These are phyloP conservation scores for Aspergillus sclerotialis DNA, from an alignment of 2,329 filamentous ascomycete species.

Conservation along the genomic window DNA sequence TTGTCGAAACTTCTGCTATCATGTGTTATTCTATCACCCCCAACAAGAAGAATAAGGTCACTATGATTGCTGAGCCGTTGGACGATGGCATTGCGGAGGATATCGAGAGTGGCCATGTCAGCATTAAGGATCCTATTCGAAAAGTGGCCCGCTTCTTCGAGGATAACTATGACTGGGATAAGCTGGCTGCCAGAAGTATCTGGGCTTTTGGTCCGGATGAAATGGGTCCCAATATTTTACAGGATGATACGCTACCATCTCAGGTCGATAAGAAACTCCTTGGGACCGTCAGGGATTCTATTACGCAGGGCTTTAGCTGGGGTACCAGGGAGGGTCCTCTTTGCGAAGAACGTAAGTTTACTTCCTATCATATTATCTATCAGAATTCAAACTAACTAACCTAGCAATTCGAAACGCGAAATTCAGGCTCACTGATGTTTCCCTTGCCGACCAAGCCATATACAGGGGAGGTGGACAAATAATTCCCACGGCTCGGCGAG, in stretches of 20 bases:
- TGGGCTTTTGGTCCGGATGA: conserved; percentile 99
- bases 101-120: conserved; percentile 84
- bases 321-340: conserved; percentile 89
- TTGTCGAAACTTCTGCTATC: conserved; percentile 92
- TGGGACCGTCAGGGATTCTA: conserved; percentile 79
- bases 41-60: conserved; percentile 99
- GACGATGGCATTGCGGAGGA: conserved; percentile 93
- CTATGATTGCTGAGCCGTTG: conserved; percentile 93
- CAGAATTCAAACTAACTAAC: conserved; percentile 14
- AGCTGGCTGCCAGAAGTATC: conserved; percentile 87
- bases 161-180: conserved; percentile 93
- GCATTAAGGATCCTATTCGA: conserved; percentile 84
- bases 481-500: conserved; percentile 86
- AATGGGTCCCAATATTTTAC: conserved; percentile 86
- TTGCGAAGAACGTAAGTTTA: conserved; percentile 84
- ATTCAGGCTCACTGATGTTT: conserved; percentile 89
- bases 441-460: conserved; percentile 81
- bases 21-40: conserved; percentile 97
- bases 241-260: conserved; percentile 90
- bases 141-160: conserved; percentile 97
- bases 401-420: conserved; percentile 92
- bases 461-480: conserved; percentile 94
- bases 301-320: conserved; percentile 96
- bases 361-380: conserved; percentile 13
- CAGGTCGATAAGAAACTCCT: conserved; percentile 93